Conservation (phyloP, 1,139 yeast genomes). For the Debaryomyces nepalensis region DNA sequence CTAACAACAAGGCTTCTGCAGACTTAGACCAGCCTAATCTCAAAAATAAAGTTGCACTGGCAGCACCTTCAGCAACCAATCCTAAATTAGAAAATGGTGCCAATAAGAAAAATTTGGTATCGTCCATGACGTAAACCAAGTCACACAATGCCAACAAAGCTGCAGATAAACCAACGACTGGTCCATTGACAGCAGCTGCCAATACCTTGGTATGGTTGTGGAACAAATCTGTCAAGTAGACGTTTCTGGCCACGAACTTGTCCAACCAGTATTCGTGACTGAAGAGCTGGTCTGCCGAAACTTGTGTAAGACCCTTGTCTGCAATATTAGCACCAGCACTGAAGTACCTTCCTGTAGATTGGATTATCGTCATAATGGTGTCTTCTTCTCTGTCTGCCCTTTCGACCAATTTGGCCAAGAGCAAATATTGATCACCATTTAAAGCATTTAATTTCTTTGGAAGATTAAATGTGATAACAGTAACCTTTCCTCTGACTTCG, state of each 20-base stretch:
- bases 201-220: conserved; percentile 74
- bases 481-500: conserved; percentile 58
- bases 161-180: conserved; percentile 80
- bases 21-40: conserved; percentile 79
- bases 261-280: conserved; percentile 60
- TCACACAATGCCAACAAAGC: conserved; percentile 79
- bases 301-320: conserved; percentile 31
- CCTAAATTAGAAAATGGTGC: conserved; percentile 87
- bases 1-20: conserved; percentile 72
- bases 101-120: conserved; percentile 58
- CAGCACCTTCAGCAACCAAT: conserved; percentile 81
- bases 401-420: conserved; percentile 63
- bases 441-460: conserved; percentile 72
- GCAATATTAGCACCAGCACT: conserved; percentile 84
- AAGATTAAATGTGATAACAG: conserved; percentile 69
- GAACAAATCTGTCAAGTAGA: conserved; percentile 69
- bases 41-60: conserved; percentile 68
- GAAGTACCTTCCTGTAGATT: conserved; percentile 75
- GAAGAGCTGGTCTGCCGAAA: conserved; percentile 33
- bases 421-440: conserved; percentile 65
- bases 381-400: conserved; percentile 69
- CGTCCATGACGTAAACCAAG: conserved; percentile 70
- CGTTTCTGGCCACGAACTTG: conserved; percentile 70
- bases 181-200: conserved; percentile 82
- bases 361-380: conserved; percentile 69